Base-by-base conservation (phyloP, 2,329 filamentous ascomycete genomes). In the Verticillium albo-atrum region DNA sequence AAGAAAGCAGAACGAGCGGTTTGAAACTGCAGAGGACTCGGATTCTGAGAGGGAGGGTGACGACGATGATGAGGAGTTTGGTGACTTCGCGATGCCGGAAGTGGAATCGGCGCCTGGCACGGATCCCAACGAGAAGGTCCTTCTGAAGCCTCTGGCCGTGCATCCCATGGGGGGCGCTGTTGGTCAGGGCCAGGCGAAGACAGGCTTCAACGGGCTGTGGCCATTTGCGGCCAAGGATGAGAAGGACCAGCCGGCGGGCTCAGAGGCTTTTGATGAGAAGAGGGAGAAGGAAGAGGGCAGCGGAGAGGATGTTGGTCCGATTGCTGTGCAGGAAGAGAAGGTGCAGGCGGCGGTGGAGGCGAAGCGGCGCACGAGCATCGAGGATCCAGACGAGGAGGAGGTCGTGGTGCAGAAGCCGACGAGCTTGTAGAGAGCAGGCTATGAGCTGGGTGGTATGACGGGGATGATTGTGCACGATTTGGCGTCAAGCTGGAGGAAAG, bases 81-180 rank as follows among this genome's bases (percentile, higher is more conserved):
- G 86, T 15, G 88, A 89, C 60, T 89, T 89, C 65, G 86, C 85
- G 63, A 85, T 89, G 75, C 82, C 86, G 12, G 85, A 87, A 68
- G 75, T 80, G 56, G 75, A 74, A 64, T 52, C 66, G 65, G 61
- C 66, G 70, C 54, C 69, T 67, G 56, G 51, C 7, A 53, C 61
- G 20, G 70, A 71, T 30, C 65, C 66, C 3, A 68, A 70, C 6
- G 74, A 78, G 14, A 76, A 74, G 27, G 74, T 80, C n/a, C 75
- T 86, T 2, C 71, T 86, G 58, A 81, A 82, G 64, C 84, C 84
- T 2, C 73, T 85, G 3, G 77, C 81, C 0, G 75, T 85, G 6
- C 81, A 86, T 57, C 82, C 82, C 1, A 73, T 77, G 10, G 74
- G 72, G 55, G 75, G 74, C 51, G 74, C 68, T 4, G 69, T 71